Conservation (phyloP, 345 rosid species). For the Salix koriyanagi region DNA sequence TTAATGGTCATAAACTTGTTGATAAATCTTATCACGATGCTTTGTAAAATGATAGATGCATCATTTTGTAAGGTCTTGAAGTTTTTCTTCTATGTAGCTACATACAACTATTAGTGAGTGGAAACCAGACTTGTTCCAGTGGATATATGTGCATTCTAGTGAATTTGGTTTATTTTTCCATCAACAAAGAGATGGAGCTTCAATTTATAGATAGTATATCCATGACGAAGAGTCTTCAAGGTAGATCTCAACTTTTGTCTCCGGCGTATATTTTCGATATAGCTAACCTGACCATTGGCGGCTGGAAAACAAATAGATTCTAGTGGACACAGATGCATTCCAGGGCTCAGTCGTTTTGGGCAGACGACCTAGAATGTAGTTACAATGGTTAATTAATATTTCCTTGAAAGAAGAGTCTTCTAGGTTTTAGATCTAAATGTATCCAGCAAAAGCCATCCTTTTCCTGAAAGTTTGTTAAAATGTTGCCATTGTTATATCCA, state of each 20-base stretch:
- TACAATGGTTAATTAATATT: background rate
- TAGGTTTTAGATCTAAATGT: background rate
- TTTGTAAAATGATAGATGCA: background rate
- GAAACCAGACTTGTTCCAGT: background rate
- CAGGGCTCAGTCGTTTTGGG: background rate
- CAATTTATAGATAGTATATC: background rate
- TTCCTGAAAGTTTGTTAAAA: background rate
- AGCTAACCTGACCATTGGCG: background rate
- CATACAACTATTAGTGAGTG: background rate
- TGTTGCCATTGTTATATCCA: background rate
- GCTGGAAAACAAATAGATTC: background rate
- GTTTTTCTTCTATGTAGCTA: background rate
- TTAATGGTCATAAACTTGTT: background rate
- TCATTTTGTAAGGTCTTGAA: background rate
- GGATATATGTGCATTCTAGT: background rate
- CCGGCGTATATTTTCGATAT: background rate
- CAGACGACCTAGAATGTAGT: background rate
- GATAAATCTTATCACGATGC: background rate
- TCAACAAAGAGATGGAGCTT: background rate
- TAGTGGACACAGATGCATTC: background rate
- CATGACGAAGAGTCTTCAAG: background rate
- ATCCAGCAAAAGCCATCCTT: background rate
- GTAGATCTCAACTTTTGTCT: background rate
- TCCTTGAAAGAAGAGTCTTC: background rate
- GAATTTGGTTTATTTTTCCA: background rate